phyloP scores from a whole-genome alignment of 108 stramenopile species.

The Seminavis robusta region DNA sequence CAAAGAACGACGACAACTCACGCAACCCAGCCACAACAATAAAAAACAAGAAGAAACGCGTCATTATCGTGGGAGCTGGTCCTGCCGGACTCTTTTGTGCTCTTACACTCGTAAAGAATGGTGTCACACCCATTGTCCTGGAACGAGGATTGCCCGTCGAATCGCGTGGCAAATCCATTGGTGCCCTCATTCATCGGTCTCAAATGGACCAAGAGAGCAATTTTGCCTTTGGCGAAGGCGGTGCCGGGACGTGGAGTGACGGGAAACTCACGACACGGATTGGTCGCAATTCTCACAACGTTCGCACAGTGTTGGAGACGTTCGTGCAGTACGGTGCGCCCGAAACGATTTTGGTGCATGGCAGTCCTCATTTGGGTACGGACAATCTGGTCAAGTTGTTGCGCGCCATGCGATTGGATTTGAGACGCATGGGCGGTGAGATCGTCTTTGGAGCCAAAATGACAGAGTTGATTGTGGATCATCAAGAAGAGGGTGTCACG shows the following conservation, averaged over 20 bases:
- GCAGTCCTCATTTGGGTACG: conserved; percentile 92
- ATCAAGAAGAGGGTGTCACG: conserved; percentile 16
- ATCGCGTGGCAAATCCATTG: conserved; percentile 84
- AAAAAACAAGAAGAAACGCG: conserved; percentile 15
- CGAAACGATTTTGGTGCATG: conserved; percentile 79
- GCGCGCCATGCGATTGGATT: conserved; percentile 66
- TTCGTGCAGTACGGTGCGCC: conserved; percentile 90
- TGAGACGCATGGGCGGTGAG: conserved; percentile 66
- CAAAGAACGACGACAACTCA: neutral
- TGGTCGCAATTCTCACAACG: conserved; percentile 77
- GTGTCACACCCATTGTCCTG: conserved; percentile 68
- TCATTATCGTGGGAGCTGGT: conserved; percentile 78
- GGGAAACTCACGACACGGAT: conserved; percentile 95
- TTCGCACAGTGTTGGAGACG: conserved; percentile 75
- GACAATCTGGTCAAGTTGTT: conserved; percentile 88
- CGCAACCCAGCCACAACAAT: too few relatives aligned
- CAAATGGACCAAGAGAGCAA: conserved; percentile 68
- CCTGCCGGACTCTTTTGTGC: conserved; percentile 94
- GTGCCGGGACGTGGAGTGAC: conserved; percentile 96
- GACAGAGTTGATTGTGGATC: conserved; percentile 48
- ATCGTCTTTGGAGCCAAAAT: conserved; percentile 82
- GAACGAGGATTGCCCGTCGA: conserved; percentile 95
- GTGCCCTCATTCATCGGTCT: conserved; percentile 74
- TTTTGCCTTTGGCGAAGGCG: conserved; percentile 94
- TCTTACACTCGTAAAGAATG: conserved; percentile 55